Evolutionary conservation across 148 eudicot genomes (phyloP).

Genomic region (Fallopia convolvulus): DNA sequence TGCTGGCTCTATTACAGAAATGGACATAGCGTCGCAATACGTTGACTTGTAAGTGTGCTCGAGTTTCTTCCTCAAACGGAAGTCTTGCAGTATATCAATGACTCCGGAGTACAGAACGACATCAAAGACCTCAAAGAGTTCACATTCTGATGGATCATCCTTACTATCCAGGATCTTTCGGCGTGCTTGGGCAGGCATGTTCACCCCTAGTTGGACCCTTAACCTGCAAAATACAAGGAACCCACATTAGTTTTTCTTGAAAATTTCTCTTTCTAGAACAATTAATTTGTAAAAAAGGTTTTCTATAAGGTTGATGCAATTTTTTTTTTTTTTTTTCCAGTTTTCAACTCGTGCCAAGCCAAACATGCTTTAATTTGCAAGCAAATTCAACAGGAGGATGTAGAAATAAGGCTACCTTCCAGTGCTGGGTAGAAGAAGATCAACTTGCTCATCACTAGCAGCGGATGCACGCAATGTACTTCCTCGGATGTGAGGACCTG

Average conservation of each 20-base stretch:
- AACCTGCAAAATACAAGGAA: constrained; percentile 32
- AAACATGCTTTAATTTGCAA: too few species aligned
- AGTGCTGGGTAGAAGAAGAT: constrained; percentile 89
- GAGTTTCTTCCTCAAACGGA: constrained; percentile 67
- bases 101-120: constrained; percentile 84
- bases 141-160: constrained; percentile 47
- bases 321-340: too few species aligned
- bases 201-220: constrained; percentile 82
- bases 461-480: constrained; percentile 63
- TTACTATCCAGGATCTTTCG: constrained; percentile 46
- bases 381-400: too few species aligned
- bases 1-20: constrained; percentile 68
- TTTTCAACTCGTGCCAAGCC: too few species aligned
- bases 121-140: constrained; percentile 89
- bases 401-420: constrained; percentile 52
- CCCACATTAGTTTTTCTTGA: too few species aligned
- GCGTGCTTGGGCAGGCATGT: constrained; percentile 89
- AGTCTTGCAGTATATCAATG: constrained; percentile 83
- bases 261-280: too few species aligned
- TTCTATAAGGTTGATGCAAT: too few species aligned
- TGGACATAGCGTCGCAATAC: constrained; percentile 45
- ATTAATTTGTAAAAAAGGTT: too few species aligned
- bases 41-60: constrained; percentile 70
- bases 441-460: constrained; percentile 77
- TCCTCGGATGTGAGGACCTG: constrained; percentile 93